Base-by-base conservation (phyloP, 75 land plant genomes). In the Selaginella moellendorffii region DNA sequence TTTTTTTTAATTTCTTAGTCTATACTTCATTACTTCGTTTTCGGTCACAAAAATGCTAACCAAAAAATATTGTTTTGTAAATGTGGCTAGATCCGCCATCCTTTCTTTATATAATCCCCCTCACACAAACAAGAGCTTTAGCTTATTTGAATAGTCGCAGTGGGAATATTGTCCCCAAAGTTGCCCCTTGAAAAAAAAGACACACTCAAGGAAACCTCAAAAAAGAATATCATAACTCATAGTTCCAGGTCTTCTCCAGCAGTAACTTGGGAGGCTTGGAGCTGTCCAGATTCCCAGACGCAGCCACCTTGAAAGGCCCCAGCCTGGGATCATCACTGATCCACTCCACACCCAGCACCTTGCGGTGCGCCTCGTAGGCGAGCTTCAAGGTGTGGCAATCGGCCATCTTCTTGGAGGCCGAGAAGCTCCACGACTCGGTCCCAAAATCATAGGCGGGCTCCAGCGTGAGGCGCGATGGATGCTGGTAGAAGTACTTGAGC, bases 391-490 rank as follows among this genome's bases (percentile, higher is more conserved):
- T 64, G 67, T 95, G 86, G 12, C 76, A 81, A 0, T 65, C 77
- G 26, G 29, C 74, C 27, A 85, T 67, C 74, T 75, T 85, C 36
- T 78, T 74, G 0, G 93, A 69, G n/a, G 78, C 71, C 0, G 82
- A 66, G 61, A 86, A 95, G 29, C 84, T 89, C 99, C 99, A 95
- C 0, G 85, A 65, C 26, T 89, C 78, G 36, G 76, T 84, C 0
- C 63, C 62, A 46, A 84, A 76, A 74, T 95, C 99, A 58, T 86
- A 95, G 46, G 69, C 62, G 9, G 90, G 99, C 82, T 95, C 99
- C 23, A 95, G 71, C 0, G 90, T 82, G 22, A 68, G 67, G 46
- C 53, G 19, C 5, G 71, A 59, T 24, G 69, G 63, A 52, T 93
- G 89, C 31, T 65, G 25, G 63, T 89, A 89, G 0, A 70, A 68